Evolutionary conservation across 495 filamentous ascomycete genomes (phyloP).

Genomic region (Podospora comata): DNA sequence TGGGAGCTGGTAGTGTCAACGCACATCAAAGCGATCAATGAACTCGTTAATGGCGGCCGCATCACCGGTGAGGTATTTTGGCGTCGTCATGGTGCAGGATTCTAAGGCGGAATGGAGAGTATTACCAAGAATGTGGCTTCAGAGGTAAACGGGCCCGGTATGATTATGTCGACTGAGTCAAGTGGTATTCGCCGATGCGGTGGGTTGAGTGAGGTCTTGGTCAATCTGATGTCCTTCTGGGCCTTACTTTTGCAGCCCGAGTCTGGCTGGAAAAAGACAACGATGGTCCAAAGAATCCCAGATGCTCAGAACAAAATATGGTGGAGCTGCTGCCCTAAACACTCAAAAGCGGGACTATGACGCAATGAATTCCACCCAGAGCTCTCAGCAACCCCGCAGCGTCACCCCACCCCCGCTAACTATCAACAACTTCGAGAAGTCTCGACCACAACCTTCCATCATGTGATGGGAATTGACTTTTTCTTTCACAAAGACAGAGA

Average conservation of each 20-base stretch:
- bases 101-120: not conserved
- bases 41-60: slow-evolving; percentile 71
- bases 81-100: slow-evolving; percentile 32
- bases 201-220: not conserved
- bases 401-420: not conserved
- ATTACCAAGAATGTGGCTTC: slow-evolving; percentile 1
- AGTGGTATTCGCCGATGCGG: not conserved
- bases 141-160: not conserved
- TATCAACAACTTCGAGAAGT: too few relatives aligned
- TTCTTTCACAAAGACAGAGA: too few relatives aligned
- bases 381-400: too few relatives aligned
- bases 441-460: too few relatives aligned
- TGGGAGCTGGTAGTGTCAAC: slow-evolving; percentile 28
- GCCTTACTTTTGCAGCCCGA: not conserved
- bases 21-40: slow-evolving; percentile 84
- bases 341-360: not conserved
- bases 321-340: not conserved
- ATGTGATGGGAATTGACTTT: too few relatives aligned
- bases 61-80: slow-evolving; percentile 81
- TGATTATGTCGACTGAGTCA: not conserved
- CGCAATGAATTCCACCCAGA: not conserved
- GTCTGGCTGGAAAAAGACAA: not conserved
- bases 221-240: not conserved
- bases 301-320: not conserved
- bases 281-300: not conserved